These are phyloP conservation scores for Hypoxylon rickii DNA, from an alignment of 495 filamentous ascomycete genomes.

Conservation along the genomic window DNA sequence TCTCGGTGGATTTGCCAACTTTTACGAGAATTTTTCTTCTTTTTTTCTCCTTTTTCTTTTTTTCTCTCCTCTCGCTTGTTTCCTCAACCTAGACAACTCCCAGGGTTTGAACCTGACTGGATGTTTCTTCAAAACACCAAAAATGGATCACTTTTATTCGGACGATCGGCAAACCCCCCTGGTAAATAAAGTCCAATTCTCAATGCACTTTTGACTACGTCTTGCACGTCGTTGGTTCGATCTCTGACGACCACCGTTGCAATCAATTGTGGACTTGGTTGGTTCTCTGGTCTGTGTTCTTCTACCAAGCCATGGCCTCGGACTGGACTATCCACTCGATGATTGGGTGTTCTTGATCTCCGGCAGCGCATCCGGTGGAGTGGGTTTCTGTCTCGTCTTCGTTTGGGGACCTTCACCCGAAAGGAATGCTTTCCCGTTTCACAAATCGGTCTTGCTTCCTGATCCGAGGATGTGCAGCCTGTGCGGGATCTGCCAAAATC, in stretches of 20 bases:
- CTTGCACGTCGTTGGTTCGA: constrained; percentile 14
- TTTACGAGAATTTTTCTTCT: background rate
- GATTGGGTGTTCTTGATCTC: constrained; percentile 23
- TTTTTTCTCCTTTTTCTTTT: background rate
- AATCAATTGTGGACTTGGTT: constrained; percentile 17
- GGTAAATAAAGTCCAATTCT: constrained; percentile 4
- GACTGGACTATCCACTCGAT: constrained; percentile 9
- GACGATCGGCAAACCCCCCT: background rate
- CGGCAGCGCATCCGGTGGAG: constrained; percentile 29
- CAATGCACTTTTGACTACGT: constrained; percentile 8
- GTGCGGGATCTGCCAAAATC: constrained; percentile 27
- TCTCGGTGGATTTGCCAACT: background rate
- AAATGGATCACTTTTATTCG: background rate
- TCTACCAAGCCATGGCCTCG: constrained; percentile 19
- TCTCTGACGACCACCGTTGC: constrained; percentile 14
- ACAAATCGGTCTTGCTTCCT: constrained; percentile 33
- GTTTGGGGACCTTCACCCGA: constrained; percentile 32
- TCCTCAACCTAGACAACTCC: background rate
- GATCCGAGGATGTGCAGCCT: constrained; percentile 30
- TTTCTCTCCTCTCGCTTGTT: background rate
- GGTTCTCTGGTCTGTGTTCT: constrained; percentile 12
- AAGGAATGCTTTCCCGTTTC: constrained; percentile 33
- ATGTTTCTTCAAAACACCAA: background rate
- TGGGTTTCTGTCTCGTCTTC: constrained; percentile 32
- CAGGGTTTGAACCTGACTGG: background rate